Conservation (phyloP, 768 basidiomycete genomes). For the Lentinus brumalis region DNA sequence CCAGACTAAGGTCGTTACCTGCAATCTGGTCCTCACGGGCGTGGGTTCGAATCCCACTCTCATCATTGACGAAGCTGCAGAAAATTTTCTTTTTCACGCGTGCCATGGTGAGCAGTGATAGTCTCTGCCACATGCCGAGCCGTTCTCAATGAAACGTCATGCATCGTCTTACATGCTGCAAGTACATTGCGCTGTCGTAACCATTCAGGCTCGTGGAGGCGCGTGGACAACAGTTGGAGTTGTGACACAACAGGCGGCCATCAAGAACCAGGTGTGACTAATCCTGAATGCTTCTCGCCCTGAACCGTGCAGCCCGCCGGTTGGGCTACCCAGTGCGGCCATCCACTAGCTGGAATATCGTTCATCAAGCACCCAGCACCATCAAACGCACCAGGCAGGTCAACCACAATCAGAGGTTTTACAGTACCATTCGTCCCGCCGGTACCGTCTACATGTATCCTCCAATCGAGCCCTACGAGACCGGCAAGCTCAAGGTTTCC, state of each 20-base stretch:
- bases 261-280: not conserved
- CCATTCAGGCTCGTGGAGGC: too few species aligned
- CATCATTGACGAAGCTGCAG: constrained; percentile 20
- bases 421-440: not conserved
- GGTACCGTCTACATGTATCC: constrained; percentile 57
- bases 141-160: too few species aligned
- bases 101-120: too few species aligned
- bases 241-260: not conserved
- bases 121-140: too few species aligned
- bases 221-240: too few species aligned
- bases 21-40: constrained; percentile 48
- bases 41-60: constrained; percentile 57
- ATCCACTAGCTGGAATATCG: too few species aligned
- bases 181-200: too few species aligned
- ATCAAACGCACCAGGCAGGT: not conserved
- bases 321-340: not conserved
- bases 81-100: too few species aligned
- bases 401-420: not conserved
- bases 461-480: constrained; percentile 62
- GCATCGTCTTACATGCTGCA: too few species aligned
- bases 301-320: too few species aligned
- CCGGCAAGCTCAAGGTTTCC: constrained; percentile 68
- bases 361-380: not conserved
- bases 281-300: too few species aligned
- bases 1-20: constrained; percentile 48